Evolutionary conservation across 768 basidiomycete genomes (phyloP).

Genomic region (Lactarius akahatsu): DNA sequence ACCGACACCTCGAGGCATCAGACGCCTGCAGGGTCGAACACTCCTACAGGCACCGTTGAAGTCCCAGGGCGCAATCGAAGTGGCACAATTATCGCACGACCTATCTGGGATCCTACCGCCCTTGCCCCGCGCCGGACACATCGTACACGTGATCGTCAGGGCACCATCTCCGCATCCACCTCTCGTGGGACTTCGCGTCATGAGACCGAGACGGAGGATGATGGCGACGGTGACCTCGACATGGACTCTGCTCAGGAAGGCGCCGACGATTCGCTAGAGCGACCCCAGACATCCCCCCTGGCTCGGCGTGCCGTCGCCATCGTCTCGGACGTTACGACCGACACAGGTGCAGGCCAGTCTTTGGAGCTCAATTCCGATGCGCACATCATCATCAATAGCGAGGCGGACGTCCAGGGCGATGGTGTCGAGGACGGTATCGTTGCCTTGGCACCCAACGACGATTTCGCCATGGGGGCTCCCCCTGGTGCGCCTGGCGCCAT

Average conservation of each 20-base stretch:
- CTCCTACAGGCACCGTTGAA: constrained; percentile 61
- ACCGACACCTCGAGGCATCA: constrained; percentile 59
- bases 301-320: constrained; percentile 49
- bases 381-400: constrained; percentile 53
- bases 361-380: constrained; percentile 47
- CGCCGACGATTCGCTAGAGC: constrained; percentile 32
- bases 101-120: constrained; percentile 52
- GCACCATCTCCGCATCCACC: constrained; percentile 30
- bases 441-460: constrained; percentile 76
- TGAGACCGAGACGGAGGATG: constrained; percentile 79
- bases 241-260: constrained; percentile 37
- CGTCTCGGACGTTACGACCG: constrained; percentile 40
- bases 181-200: constrained; percentile 51
- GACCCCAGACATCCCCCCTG: constrained; percentile 35
- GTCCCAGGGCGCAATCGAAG: constrained; percentile 66
- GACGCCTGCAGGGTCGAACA: constrained; percentile 58
- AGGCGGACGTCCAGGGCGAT: constrained; percentile 44
- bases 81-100: constrained; percentile 70
- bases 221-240: constrained; percentile 62
- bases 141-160: constrained; percentile 33
- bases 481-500: constrained; percentile 89
- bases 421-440: constrained; percentile 77
- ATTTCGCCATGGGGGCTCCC: constrained; percentile 87
- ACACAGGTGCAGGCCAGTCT: constrained; percentile 36
- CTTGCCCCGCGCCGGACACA: constrained; percentile 31